A percentile compares a stretch with the other conserved stretches of the same genome.
Conservation (phyloP, 495 filamentous ascomycete genomes). For the Penicillium roqueforti region DNA sequence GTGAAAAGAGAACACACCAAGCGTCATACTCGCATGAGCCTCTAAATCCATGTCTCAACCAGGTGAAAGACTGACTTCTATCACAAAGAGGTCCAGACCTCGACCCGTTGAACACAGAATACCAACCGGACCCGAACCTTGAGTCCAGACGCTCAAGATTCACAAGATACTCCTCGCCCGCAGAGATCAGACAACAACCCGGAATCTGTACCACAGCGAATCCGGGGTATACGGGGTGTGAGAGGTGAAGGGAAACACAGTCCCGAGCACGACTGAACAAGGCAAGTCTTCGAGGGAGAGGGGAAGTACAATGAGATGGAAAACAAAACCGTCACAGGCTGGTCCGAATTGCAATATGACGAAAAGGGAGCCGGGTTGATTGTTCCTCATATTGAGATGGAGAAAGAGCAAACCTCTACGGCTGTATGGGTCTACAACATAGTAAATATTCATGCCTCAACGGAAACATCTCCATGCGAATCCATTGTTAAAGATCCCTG, state of each 20-base stretch:
- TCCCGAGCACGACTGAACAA: constrained; percentile 7
- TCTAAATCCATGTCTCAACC: background rate
- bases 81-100: constrained; percentile 1
- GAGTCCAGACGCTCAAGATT: background rate
- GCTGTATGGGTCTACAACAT: too few species aligned
- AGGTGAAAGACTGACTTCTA: background rate
- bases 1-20: background rate
- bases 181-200: constrained; percentile 2
- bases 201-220: constrained; percentile 9
- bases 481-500: background rate
- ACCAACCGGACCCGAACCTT: background rate
- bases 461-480: too few species aligned
- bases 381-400: too few species aligned
- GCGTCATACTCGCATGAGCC: background rate
- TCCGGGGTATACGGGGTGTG: constrained; percentile 13
- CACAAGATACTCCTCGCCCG: background rate
- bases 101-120: background rate
- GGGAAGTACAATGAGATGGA: constrained; percentile 6
- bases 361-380: constrained; percentile 15
- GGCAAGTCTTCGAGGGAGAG: constrained; percentile 8
- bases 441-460: too few species aligned
- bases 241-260: background rate
- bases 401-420: too few species aligned
- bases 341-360: constrained; percentile 25
- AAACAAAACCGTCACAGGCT: constrained; percentile 11